Percentiles rank a stretch among this genome's conserved stretches.
Evolutionary conservation across 2,329 filamentous ascomycete genomes (phyloP).

Genomic region (Diaporthe australafricana): DNA sequence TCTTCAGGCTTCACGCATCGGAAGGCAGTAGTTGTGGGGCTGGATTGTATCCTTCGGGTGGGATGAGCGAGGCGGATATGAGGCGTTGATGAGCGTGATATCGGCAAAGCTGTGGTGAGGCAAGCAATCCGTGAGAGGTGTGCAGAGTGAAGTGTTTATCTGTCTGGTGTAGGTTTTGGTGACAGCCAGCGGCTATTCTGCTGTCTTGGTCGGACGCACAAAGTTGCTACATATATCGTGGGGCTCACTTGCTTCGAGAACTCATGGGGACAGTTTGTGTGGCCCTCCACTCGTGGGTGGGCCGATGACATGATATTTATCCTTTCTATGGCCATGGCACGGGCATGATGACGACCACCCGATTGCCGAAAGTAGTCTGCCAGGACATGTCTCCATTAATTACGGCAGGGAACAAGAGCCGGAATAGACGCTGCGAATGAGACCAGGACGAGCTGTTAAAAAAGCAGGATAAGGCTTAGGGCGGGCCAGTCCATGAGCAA

Average conservation of each 20-base stretch:
- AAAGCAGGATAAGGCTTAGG: constrained; percentile 23
- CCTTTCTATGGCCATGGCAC: constrained; percentile 9
- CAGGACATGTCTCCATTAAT: constrained; percentile 20
- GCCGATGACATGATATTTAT: constrained; percentile 28
- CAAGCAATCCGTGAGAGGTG: neutral
- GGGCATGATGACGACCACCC: constrained; percentile 23
- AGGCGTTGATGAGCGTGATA: neutral
- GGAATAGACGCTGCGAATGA: constrained; percentile 22
- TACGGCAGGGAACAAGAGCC: constrained; percentile 25
- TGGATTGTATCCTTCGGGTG: constrained; percentile 2
- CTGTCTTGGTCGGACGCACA: constrained; percentile 13
- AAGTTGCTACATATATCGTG: constrained; percentile 6
- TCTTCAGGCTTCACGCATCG: constrained; percentile 5
- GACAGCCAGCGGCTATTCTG: neutral
- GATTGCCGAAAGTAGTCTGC: constrained; percentile 29
- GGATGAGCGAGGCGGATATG: constrained; percentile 12
- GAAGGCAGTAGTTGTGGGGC: constrained; percentile 23
- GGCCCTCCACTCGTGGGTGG: constrained; percentile 28
- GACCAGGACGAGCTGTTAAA: constrained; percentile 7
- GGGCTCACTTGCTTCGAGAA: constrained; percentile 15
- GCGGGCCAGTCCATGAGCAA: constrained; percentile 8
- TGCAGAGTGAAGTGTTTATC: neutral
- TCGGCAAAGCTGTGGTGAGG: neutral
- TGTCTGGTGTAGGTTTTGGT: neutral
- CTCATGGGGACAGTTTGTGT: constrained; percentile 15